A percentile compares a stretch with the other conserved stretches of the same genome.
These are phyloP conservation scores for Trichophyton benhamiae DNA, from an alignment of 2,329 filamentous ascomycete genomes.

Conservation along the genomic window DNA sequence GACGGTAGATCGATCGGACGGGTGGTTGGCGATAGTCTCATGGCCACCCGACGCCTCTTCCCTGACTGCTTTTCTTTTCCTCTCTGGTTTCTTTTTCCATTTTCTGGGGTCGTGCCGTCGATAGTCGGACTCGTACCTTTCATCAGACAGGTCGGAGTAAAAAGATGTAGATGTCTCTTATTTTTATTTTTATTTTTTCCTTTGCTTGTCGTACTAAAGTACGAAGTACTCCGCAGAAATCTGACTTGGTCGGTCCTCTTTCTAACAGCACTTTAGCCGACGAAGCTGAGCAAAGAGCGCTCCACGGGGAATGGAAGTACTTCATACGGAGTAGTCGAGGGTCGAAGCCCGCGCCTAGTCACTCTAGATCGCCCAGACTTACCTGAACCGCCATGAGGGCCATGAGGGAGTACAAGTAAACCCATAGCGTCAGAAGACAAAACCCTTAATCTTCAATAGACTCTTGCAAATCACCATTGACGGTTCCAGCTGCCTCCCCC, in stretches of 20 bases:
- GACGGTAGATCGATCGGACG: neutral
- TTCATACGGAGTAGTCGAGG: too few relatives aligned
- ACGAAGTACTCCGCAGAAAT: too few relatives aligned
- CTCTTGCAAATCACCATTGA: neutral
- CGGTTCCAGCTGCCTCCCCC: neutral
- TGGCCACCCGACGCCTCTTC: conserved; percentile 3
- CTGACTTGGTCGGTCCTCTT: neutral
- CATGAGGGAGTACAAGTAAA: neutral
- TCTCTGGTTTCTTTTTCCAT: neutral
- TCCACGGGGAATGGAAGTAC: too few relatives aligned
- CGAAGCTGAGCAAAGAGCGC: too few relatives aligned
- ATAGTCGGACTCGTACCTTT: neutral
- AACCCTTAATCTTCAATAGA: neutral
- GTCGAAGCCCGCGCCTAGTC: neutral
- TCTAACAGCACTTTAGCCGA: too few relatives aligned
- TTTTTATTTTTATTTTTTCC: neutral
- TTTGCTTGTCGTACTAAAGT: neutral
- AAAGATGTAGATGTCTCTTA: neutral
- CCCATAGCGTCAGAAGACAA: neutral
- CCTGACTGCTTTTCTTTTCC: neutral
- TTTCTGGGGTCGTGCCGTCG: neutral
- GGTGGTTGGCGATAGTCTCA: neutral
- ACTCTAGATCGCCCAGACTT: neutral
- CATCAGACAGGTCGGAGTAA: neutral
- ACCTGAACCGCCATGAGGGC: neutral